phyloP scores from a whole-genome alignment of 176 grass and related monocot genomes.

The Lolium perenne region DNA sequence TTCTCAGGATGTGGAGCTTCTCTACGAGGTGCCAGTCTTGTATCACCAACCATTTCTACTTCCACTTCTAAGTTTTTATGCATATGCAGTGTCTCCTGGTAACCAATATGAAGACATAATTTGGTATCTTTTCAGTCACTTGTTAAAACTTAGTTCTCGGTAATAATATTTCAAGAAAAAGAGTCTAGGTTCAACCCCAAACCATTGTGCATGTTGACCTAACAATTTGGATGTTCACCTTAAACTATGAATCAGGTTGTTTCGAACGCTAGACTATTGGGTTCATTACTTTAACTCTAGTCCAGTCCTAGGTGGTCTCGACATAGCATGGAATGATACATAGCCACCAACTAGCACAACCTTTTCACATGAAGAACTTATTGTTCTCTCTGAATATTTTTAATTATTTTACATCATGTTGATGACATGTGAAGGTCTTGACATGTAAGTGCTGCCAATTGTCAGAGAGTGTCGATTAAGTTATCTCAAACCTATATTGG shows the following conservation, averaged over 20 bases:
- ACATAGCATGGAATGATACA: neutral
- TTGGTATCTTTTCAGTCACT: neutral
- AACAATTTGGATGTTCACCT: neutral
- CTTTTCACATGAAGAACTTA: neutral
- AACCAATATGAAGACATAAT: constrained; percentile 6
- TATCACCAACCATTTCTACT: constrained; percentile 39
- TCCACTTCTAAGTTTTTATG: constrained; percentile 50
- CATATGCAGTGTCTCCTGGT: constrained; percentile 84
- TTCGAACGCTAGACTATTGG: neutral
- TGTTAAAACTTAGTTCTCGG: neutral
- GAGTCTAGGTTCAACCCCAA: neutral
- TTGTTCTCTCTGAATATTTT: neutral
- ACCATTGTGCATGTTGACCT: neutral
- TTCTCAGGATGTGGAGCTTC: constrained; percentile 22
- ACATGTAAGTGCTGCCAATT: neutral
- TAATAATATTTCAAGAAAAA: neutral
- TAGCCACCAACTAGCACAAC: neutral
- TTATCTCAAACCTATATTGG: neutral
- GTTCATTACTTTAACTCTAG: neutral
- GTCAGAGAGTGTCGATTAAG: neutral
- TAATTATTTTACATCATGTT: neutral
- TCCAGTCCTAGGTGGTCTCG: neutral
- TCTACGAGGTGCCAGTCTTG: neutral
- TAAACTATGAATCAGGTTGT: neutral
- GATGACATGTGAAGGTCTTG: neutral